These are phyloP conservation scores for Tricladium varicosporioides DNA, from an alignment of 2,329 filamentous ascomycete species.

Conservation along the genomic window DNA sequence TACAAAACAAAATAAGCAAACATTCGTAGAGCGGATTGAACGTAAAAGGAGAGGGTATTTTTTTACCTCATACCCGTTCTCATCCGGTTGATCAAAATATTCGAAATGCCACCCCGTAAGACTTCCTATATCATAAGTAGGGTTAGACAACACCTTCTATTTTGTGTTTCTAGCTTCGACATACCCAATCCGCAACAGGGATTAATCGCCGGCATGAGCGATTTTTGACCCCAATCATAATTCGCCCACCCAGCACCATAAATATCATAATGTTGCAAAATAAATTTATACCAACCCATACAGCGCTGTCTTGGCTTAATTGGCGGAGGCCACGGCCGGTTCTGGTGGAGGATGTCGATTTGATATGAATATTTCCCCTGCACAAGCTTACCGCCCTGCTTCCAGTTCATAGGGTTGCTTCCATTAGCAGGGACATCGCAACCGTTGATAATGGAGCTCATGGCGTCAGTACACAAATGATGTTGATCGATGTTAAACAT, in stretches of 20 bases:
- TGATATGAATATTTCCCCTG: constrained; percentile 29
- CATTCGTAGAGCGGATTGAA: not conserved
- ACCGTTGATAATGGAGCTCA: constrained; percentile 27
- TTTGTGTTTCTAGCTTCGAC: not conserved
- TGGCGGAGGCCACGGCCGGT: constrained; percentile 29
- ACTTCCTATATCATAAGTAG: constrained; percentile 10
- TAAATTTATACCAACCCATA: constrained; percentile 23
- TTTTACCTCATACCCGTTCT: constrained; percentile 13
- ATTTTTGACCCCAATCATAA: constrained; percentile 28
- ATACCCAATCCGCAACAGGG: not conserved
- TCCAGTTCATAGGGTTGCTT: constrained; percentile 35
- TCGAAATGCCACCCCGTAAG: constrained; percentile 29
- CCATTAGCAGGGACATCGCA: constrained; percentile 27
- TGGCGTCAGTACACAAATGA: constrained; percentile 15
- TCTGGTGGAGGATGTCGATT: constrained; percentile 20
- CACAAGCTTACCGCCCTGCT: constrained; percentile 28
- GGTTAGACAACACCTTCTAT: constrained; percentile 1
- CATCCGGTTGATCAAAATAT: constrained; percentile 21
- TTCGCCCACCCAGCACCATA: constrained; percentile 30
- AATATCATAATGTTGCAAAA: constrained; percentile 23
- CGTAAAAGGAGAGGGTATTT: constrained; percentile 1
- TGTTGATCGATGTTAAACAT: constrained; percentile 14
- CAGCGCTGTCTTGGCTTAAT: constrained; percentile 23
- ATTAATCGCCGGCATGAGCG: constrained; percentile 16
- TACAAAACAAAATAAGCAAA: constrained; percentile 4